Percentiles rank a stretch among this genome's conserved stretches.
Conservation (phyloP, 768 basidiomycete genomes). For the Rhodotorula kratochvilovae region DNA sequence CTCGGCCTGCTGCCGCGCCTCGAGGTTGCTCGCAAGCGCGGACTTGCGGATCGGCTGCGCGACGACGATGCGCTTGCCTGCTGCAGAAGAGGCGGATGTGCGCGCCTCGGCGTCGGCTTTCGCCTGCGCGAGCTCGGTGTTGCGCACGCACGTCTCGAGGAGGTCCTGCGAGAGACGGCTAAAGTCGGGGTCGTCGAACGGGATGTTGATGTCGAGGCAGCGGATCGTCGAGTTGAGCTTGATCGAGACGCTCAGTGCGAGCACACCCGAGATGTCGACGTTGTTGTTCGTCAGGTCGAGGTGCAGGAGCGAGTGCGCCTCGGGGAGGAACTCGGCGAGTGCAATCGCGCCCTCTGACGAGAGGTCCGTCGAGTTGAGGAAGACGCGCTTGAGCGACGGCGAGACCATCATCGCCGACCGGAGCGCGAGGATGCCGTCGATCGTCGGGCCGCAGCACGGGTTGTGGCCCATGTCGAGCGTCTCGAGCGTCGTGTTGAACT, state of each 20-base stretch:
- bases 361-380: slow-evolving; percentile 77
- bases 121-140: slow-evolving; percentile 71
- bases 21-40: slow-evolving; percentile 48
- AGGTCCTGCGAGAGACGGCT: slow-evolving; percentile 77
- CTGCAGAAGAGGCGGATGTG: background rate
- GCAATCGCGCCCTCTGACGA: slow-evolving; percentile 83
- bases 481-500: slow-evolving; percentile 90
- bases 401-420: slow-evolving; percentile 91
- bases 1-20: slow-evolving; percentile 46
- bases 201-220: slow-evolving; percentile 88
- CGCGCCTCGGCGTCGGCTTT: slow-evolving; percentile 23
- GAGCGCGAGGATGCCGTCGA: slow-evolving; percentile 84
- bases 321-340: slow-evolving; percentile 91
- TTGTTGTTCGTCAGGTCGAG: slow-evolving; percentile 58
- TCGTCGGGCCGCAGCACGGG: slow-evolving; percentile 79
- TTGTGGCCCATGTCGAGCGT: slow-evolving; percentile 90
- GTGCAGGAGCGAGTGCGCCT: slow-evolving; percentile 77
- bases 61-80: slow-evolving; percentile 40
- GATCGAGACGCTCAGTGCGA: slow-evolving; percentile 82
- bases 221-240: slow-evolving; percentile 77
- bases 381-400: slow-evolving; percentile 80
- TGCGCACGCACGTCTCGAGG: slow-evolving; percentile 75
- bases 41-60: slow-evolving; percentile 51
- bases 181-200: slow-evolving; percentile 51
- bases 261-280: slow-evolving; percentile 81